Evolutionary conservation across 2,329 filamentous ascomycete species (phyloP), one percentile per base, ranked within the genome.

Genomic region (Orbilia blumenaviensis): DNA sequence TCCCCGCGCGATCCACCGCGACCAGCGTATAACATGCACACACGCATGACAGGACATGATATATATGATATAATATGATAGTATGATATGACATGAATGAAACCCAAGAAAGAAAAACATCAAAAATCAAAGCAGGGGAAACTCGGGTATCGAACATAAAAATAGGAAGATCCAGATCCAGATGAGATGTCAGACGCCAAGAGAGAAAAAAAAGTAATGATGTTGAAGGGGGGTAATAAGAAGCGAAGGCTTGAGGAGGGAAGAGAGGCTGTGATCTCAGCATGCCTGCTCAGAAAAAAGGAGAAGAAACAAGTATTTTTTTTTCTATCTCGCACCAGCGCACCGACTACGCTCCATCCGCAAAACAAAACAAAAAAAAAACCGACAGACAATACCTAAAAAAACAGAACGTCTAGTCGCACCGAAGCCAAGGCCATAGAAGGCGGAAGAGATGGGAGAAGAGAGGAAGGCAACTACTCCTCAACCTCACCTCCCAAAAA

Each of bases 71-170:
- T n/a, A n/a, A n/a, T n/a, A n/a, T n/a, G n/a, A n/a, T n/a, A n/a
- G n/a, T n/a, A 48, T 5, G 27, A 25, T 12, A 48, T 34, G 2
- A 66, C 29, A 66, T 42, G 48, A 68, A 73, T 25, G 8, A 46
- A 12, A 21, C 8, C 8, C 6, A 23, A 46, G 18, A 9, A 44
- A 42, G n/a, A 6, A 7, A 2, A 41, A 16, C 38, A 6, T 10
- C n/a, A n/a, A n/a, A n/a, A 42, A 42, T 42, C 4, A 5, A 14
- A 71, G n/a, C n/a, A n/a, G 48, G 25, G 52, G 68, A 23, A 52
- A 68, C 48, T 56, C 54, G 62, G 56, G 48, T 60, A 67, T 68
- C 64, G 41, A 75, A 60, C 66, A 62, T 71, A 12, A 50, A 29
- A 21, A 27, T 29, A 16, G 5, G 16, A 50, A 29, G 4, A 58